Evolutionary conservation across 805 yeast genomes (phyloP).

Genomic region (Cyberlindnera galapagoensis): DNA sequence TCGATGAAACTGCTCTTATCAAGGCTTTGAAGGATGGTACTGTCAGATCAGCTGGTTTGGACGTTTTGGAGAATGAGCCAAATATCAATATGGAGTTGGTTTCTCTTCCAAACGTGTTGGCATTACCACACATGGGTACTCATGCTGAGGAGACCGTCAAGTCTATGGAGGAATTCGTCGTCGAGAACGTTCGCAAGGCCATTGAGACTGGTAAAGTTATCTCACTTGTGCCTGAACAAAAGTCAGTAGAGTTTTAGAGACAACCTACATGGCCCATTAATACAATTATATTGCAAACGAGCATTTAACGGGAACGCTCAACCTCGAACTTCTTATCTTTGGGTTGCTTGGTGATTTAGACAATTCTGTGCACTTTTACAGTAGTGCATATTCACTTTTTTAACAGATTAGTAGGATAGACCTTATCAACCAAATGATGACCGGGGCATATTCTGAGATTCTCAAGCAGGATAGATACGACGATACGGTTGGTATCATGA

Average conservation of each 20-base stretch:
- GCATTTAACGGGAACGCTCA: no score
- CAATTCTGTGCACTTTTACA: no score
- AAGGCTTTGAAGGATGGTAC: constrained; percentile 55
- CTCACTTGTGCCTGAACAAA: constrained; percentile 77
- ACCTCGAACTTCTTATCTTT: no score
- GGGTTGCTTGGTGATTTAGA: no score
- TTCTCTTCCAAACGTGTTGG: constrained; percentile 59
- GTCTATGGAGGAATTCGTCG: constrained; percentile 76
- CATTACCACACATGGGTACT: constrained; percentile 89
- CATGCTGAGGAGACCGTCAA: constrained; percentile 66
- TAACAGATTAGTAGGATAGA: no score
- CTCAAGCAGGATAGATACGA: no score
- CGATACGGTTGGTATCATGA: no score
- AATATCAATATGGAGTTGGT: constrained; percentile 56
- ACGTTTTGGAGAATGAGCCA: constrained; percentile 75
- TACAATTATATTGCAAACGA: no score
- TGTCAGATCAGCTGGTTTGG: constrained; percentile 62
- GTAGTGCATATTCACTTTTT: no score
- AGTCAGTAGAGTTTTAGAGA: constrained; percentile 15
- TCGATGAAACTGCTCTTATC: constrained; percentile 57
- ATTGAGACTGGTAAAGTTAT: constrained; percentile 62
- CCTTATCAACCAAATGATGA: no score
- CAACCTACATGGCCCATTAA: no score
- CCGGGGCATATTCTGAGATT: no score
- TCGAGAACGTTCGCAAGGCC: constrained; percentile 56